A percentile compares a stretch with the other conserved stretches of the same genome.
Conservation (phyloP, 1,284 basidiomycete genomes). For the Tremellales sp. region DNA sequence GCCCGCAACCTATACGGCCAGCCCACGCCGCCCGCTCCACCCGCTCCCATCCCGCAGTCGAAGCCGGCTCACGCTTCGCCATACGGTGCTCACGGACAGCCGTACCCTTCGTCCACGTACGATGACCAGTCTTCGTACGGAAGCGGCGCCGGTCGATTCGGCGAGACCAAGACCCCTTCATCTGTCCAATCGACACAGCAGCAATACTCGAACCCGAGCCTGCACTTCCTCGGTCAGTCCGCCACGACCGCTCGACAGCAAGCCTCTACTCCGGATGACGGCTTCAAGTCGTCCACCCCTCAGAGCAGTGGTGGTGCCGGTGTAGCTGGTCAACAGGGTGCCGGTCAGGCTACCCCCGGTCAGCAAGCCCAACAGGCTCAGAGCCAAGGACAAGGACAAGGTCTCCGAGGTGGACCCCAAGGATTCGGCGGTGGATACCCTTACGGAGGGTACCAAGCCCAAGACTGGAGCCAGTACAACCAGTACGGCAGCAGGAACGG, state of each 20-base stretch:
- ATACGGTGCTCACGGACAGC: slow-evolving; percentile 34
- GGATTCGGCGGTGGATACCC: slow-evolving; percentile 14
- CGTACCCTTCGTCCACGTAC: slow-evolving; percentile 34
- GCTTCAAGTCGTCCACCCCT: slow-evolving; percentile 35
- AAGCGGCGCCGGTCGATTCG: slow-evolving; percentile 27
- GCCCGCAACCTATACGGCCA: slow-evolving; percentile 44
- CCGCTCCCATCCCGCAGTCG: slow-evolving; percentile 34
- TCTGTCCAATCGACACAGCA: slow-evolving; percentile 4
- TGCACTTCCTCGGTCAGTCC: slow-evolving; percentile 10
- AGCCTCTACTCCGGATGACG: slow-evolving; percentile 39
- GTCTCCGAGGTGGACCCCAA: not conserved
- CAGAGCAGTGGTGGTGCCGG: slow-evolving; percentile 2
- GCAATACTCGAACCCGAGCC: slow-evolving; percentile 23
- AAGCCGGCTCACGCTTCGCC: slow-evolving; percentile 38
- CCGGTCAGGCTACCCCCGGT: not conserved
- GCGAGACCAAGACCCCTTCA: slow-evolving; percentile 20
- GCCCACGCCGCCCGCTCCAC: slow-evolving; percentile 37
- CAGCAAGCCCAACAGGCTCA: slow-evolving; percentile 10
- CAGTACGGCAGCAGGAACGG: slow-evolving; percentile 23
- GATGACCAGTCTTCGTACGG: slow-evolving; percentile 35
- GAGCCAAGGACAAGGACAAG: slow-evolving; percentile 20
- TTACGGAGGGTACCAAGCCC: slow-evolving; percentile 27
- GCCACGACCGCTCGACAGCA: slow-evolving; percentile 23
- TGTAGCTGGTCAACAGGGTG: slow-evolving; percentile 5
- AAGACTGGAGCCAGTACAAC: slow-evolving; percentile 34